Evolutionary conservation across 1,284 basidiomycete genomes (phyloP), one percentile per base, ranked within the genome.

Genomic region (Microbotryomycetes sp.): DNA sequence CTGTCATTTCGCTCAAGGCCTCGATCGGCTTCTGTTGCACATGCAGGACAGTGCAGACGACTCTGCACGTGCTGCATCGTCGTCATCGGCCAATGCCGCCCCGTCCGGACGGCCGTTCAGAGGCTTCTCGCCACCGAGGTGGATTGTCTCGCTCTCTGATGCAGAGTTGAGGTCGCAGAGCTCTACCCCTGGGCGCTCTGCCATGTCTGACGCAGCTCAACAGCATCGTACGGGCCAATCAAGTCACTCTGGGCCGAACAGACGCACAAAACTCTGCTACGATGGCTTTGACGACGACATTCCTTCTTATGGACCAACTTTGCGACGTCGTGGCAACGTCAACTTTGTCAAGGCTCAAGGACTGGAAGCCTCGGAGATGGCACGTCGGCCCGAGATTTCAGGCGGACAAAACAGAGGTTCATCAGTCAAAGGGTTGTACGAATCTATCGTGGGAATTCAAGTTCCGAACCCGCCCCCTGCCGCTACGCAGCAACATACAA

Each of bases 201-300:
- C n/a, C n/a, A n/a, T n/a, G n/a, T n/a, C n/a, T n/a, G n/a, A n/a
- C n/a, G n/a, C n/a, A n/a, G 35, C 35, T 41, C 35, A 41, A 41
- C 35, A 9, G 18, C 11, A 9, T 41, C 11, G 11, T 41, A 41
- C 35, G 35, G 35, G 18, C 35, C 18, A 18, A 9, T 41, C 35
- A 41, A 41, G 35, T 41, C 35, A 41, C 18, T 11, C 35, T 41
- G 35, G 11, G 35, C 35, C 9, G 18, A 11, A 41, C 35, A 41
- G 18, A 41, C 11, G 11, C 18, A 18, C 35, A 11, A 18, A 41
- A 41, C 35, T 11, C n/a, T n/a, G n/a, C n/a, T n/a, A n/a, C n/a
- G n/a, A n/a, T n/a, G n/a, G n/a, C n/a, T n/a, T n/a, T 4, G 63
- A 65, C 50, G 63, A 65, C 49, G 51, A 54, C 13, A 47, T 65